Evolutionary conservation across 768 basidiomycete species (phyloP), one percentile per base, ranked within the genome.

Genomic region (Lentinula lateritia): DNA sequence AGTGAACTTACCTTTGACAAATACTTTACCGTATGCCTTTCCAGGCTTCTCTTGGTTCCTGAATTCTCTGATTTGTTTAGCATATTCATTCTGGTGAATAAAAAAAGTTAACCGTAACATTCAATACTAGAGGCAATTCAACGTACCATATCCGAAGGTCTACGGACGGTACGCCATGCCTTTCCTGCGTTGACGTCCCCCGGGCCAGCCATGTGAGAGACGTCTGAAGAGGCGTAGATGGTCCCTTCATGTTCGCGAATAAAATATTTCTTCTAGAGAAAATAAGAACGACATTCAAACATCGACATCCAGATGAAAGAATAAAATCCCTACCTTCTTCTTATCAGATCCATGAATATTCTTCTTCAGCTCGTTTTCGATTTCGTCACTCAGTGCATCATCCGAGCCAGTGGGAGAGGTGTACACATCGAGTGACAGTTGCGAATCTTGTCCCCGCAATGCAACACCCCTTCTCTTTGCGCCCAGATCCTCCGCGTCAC

Each of bases 141-240:
- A 95, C 83, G 60, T 66, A 95, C 95, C 90, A 98, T 96, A 69
- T 98, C 95, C 1, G 94, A 96, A 9, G 95, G 94, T 23, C 94
- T 78, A 65, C 93, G 82, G 35, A 98, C 88, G 13, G 87, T 81
- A 69, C 88, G 83, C 96, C 95, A 98, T 5, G 95, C 93, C 68
- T 76, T 83, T 1, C 93, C 92, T 28, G 78, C 74, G 68, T 94
- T 87, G 32, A 95, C 78, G 71, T 96, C 95, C 15, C 94, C 93
- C 43, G 90, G 89, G 28, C 83, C 80, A 52, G 80, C 78, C 70
- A 84, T 78, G 70, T 93, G 91, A 5, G 86, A 81, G 50, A 93
- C 79, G 34, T 88, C 90, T 8, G 88, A 85, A 20, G 87, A 86
- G 8, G 94, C 93, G 66, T 91, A 92, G 41, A 96, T 92, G 15